phyloP scores from a whole-genome alignment of 495 filamentous ascomycete genomes.

The Collariella sp. region DNA sequence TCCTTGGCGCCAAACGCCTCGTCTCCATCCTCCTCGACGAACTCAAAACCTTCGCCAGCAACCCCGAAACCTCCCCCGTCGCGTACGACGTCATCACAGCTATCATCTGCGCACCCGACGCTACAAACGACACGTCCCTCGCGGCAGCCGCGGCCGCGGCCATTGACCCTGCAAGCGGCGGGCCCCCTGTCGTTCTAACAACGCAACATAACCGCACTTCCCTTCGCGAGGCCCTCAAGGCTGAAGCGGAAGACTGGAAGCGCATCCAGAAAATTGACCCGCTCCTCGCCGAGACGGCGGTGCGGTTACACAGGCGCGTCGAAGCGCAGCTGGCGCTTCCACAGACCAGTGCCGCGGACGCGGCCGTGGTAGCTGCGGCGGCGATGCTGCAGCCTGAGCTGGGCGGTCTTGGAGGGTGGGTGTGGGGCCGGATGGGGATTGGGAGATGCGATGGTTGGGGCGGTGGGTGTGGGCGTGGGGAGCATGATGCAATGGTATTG shows the following conservation, averaged over 20 bases:
- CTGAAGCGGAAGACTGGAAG: conserved; percentile 53
- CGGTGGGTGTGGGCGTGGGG: conserved; percentile 13
- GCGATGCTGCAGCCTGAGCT: conserved; percentile 22
- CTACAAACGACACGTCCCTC: conserved; percentile 39
- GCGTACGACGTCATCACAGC: conserved; percentile 67
- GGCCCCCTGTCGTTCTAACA: neutral
- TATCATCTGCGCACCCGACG: conserved; percentile 63
- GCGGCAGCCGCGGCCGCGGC: conserved; percentile 7
- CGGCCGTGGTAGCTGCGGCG: neutral
- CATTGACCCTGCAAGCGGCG: conserved; percentile 20
- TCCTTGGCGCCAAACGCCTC: conserved; percentile 59
- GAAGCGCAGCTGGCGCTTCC: conserved; percentile 47
- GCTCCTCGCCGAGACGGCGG: conserved; percentile 57
- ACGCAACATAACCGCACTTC: conserved; percentile 31
- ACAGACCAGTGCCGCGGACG: conserved; percentile 20
- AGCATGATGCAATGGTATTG: conserved; percentile 25
- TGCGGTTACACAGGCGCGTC: conserved; percentile 67
- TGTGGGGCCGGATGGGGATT: conserved; percentile 18
- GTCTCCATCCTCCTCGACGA: conserved; percentile 61
- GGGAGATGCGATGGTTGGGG: conserved; percentile 28
- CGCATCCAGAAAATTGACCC: conserved; percentile 53
- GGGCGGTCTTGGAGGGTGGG: conserved; percentile 22
- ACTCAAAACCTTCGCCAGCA: conserved; percentile 43
- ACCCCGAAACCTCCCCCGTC: conserved; percentile 45
- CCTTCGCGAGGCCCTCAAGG: conserved; percentile 63